Evolutionary conservation across 345 rosid species (phyloP), one percentile per base, ranked within the genome.

Genomic region (Capsella bursapastoris): DNA sequence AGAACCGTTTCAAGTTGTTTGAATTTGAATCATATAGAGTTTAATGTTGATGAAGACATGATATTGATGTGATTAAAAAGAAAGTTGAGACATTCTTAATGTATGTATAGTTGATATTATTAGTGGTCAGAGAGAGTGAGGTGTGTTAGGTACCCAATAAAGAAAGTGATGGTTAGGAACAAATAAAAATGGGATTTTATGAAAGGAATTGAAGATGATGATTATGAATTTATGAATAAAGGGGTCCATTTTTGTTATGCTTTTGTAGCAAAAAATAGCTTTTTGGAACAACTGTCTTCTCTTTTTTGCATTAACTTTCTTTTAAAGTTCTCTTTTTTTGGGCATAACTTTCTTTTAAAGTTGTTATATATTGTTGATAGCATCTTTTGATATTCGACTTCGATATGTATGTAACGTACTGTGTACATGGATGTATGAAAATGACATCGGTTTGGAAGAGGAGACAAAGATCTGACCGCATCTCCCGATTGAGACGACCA

Each of bases 101-200:
- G 67, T 57, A 32, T 74, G 45, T 66, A 18, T 9, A 40, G 47
- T 48, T 57, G 25, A 22, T 22, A 8, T 6, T 25, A 31, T 18
- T 31, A 75, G 68, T 75, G 62, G 79, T 51, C 68, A 75, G 73
- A 74, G 60, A 40, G 60, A 40, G 29, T 51, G 31, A 67, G 68
- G 37, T 59, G 61, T 66, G 72, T 66, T 58, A 49, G 73, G 72
- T 74, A 49, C 73, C 66, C 72, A 58, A 58, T 31, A 50, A 52
- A 58, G 73, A 74, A 66, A 74, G 73, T 18, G 61, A 66, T 58
- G 1, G 44, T 73, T 64, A 35, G 13, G 52, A 57, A 16, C 34
- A 34, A 8, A 64, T 73, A 31, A 73, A 31, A 73, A 73, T 72
- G 57, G 57, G 57, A 64, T 64, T 74, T 74, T 48, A 57, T 67